phyloP scores from a whole-genome alignment of 129 eudicot genomes.

The Flaveria brownii region DNA sequence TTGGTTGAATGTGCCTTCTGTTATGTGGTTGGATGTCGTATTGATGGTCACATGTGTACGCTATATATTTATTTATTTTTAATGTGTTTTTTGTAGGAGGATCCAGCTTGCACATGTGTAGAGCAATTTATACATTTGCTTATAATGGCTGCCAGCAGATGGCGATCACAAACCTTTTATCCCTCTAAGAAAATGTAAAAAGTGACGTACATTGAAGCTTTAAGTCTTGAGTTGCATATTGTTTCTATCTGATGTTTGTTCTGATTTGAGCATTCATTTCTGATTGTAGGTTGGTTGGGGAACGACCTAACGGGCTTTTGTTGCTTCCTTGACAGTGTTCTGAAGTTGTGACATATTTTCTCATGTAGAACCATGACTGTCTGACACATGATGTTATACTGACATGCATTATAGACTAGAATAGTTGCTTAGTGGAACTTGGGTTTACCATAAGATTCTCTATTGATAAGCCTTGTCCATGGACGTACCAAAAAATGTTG shows the following conservation, averaged over 20 bases:
- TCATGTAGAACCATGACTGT: conserved; percentile 25
- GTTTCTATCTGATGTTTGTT: conserved; percentile 33
- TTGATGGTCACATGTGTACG: conserved; percentile 26
- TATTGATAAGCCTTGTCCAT: conserved; percentile 15
- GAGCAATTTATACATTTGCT: conserved; percentile 36
- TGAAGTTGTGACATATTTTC: conserved; percentile 28
- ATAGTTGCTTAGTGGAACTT: conserved; percentile 21
- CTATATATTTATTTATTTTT: conserved; percentile 33
- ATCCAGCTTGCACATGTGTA: conserved; percentile 35
- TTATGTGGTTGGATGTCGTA: conserved; percentile 27
- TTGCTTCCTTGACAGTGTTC: conserved; percentile 36
- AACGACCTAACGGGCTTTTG: conserved; percentile 28
- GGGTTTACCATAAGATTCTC: conserved; percentile 16
- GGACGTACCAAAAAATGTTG: conserved; percentile 2
- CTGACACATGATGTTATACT: conserved; percentile 14
- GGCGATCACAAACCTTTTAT: conserved; percentile 20
- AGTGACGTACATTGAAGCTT: conserved; percentile 26
- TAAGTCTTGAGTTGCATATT: conserved; percentile 30
- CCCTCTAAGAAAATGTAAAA: conserved; percentile 27
- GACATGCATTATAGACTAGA: conserved; percentile 21
- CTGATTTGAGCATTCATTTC: conserved; percentile 43
- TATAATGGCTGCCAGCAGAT: conserved; percentile 37
- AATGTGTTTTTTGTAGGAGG: conserved; percentile 44
- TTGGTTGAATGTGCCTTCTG: conserved; percentile 20
- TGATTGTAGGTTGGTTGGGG: conserved; percentile 51